Percentiles rank a stretch among this genome's conserved stretches.
phyloP scores from a whole-genome alignment of 139 green algal species.

The Picochlorum sp. region DNA sequence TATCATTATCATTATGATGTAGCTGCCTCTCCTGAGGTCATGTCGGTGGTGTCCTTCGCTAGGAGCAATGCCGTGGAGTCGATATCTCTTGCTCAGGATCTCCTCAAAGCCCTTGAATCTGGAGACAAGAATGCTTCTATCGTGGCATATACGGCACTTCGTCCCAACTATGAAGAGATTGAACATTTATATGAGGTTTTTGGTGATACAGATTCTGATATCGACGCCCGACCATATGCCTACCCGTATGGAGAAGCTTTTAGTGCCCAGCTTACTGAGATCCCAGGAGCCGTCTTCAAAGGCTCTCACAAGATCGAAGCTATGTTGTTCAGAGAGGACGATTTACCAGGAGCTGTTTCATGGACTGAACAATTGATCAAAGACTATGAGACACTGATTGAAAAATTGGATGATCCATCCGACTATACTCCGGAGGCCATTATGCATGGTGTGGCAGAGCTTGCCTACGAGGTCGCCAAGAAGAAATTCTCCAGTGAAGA shows the following conservation, averaged over 20 bases:
- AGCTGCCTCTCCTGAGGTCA: too few species aligned
- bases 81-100: slow-evolving; percentile 6
- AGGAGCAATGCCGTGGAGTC: slow-evolving; percentile 3
- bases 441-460: slow-evolving; percentile 9
- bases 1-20: too few species aligned
- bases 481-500: slow-evolving; percentile 36
- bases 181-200: slow-evolving; percentile 26
- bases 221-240: slow-evolving; percentile 15
- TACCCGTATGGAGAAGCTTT: slow-evolving; percentile 15
- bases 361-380: slow-evolving; percentile 19
- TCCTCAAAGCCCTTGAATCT: background rate
- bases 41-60: slow-evolving; percentile 6
- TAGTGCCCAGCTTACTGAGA: background rate
- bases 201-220: slow-evolving; percentile 19
- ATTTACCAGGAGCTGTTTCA: slow-evolving; percentile 6
- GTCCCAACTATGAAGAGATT: slow-evolving; percentile 28
- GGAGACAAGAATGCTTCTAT: slow-evolving; percentile 12
- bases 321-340: slow-evolving; percentile 16
- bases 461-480: slow-evolving; percentile 22
- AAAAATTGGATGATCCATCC: slow-evolving; percentile 6
- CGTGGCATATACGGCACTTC: slow-evolving; percentile 6
- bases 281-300: slow-evolving; percentile 14
- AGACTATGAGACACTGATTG: slow-evolving; percentile 9
- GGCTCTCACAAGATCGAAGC: slow-evolving; percentile 21
- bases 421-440: slow-evolving; percentile 6